phyloP scores from a whole-genome alignment of 2,329 filamentous ascomycete genomes.

The Ophiocordyceps camponoti-leonardi region DNA sequence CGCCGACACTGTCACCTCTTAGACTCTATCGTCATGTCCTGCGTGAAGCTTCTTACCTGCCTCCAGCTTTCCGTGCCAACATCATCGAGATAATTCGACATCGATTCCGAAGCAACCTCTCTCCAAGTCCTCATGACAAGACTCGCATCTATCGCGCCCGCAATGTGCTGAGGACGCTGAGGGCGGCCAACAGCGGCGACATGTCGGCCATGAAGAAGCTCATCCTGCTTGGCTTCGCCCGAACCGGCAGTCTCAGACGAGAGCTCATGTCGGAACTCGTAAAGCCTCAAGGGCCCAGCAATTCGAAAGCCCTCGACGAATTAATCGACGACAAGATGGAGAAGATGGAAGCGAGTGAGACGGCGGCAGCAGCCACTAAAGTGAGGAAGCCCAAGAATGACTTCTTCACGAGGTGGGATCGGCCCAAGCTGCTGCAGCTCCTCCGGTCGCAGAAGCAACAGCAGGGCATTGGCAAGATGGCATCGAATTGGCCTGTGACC shows the following conservation, averaged over 20 bases:
- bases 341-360: neutral
- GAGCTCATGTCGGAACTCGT: conserved; percentile 25
- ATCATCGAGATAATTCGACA: conserved; percentile 23
- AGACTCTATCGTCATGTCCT: conserved; percentile 40
- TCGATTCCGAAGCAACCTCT: conserved; percentile 26
- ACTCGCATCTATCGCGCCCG: conserved; percentile 22
- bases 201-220: conserved; percentile 26
- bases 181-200: conserved; percentile 36
- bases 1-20: conserved; percentile 9
- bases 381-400: conserved; percentile 5
- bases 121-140: conserved; percentile 10
- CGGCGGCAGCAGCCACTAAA: neutral
- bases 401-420: conserved; percentile 32
- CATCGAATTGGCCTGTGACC: conserved; percentile 9
- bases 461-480: conserved; percentile 8
- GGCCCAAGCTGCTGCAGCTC: conserved; percentile 23
- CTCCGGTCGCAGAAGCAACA: conserved; percentile 22
- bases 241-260: conserved; percentile 31
- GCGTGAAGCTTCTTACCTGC: conserved; percentile 43
- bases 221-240: conserved; percentile 32
- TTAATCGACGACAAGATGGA: neutral
- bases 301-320: conserved; percentile 22
- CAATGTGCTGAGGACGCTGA: conserved; percentile 26
- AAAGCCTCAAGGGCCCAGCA: conserved; percentile 16
- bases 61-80: conserved; percentile 27